phyloP scores from a whole-genome alignment of 176 grass and related monocot genomes.

The Eragrostis curvula region DNA sequence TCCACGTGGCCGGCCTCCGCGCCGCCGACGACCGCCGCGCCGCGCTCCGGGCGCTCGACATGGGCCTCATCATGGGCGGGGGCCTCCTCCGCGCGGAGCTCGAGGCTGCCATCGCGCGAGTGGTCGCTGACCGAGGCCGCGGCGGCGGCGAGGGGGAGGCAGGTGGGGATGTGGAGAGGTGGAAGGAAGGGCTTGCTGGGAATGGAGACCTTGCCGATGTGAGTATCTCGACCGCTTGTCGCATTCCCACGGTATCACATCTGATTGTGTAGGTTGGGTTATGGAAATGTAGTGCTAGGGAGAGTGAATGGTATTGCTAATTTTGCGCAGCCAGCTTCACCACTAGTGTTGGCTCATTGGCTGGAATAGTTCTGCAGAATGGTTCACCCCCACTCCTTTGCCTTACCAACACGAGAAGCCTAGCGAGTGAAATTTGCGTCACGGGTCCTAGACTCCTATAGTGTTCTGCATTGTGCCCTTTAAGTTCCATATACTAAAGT shows the following conservation, averaged over 20 bases:
- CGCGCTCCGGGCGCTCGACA: conserved; percentile 81
- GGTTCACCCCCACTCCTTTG: not conserved
- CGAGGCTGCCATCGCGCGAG: conserved; percentile 53
- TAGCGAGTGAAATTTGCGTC: not conserved
- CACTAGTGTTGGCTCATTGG: not conserved
- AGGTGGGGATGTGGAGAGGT: conserved; percentile 32
- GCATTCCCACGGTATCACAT: not conserved
- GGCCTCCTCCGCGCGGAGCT: conserved; percentile 74
- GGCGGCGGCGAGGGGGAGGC: not conserved
- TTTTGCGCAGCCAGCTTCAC: conserved; percentile 8
- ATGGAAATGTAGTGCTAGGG: conserved; percentile 28
- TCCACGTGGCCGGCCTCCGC: conserved; percentile 68
- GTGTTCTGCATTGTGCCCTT: not conserved
- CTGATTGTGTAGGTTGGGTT: not conserved
- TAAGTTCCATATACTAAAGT: not conserved
- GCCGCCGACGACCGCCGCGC: conserved; percentile 44
- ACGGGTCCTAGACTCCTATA: not conserved
- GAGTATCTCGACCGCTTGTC: conserved; percentile 19
- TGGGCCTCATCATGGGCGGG: conserved; percentile 96
- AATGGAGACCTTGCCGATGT: conserved; percentile 66
- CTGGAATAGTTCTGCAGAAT: not conserved
- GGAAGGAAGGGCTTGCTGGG: conserved; percentile 58
- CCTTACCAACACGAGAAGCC: not conserved
- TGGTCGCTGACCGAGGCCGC: conserved; percentile 28
- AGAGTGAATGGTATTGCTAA: not conserved